Percentiles rank a stretch among this genome's conserved stretches.
Conservation (phyloP, 108 stramenopile genomes). For the Fragilaria crotonensis region DNA sequence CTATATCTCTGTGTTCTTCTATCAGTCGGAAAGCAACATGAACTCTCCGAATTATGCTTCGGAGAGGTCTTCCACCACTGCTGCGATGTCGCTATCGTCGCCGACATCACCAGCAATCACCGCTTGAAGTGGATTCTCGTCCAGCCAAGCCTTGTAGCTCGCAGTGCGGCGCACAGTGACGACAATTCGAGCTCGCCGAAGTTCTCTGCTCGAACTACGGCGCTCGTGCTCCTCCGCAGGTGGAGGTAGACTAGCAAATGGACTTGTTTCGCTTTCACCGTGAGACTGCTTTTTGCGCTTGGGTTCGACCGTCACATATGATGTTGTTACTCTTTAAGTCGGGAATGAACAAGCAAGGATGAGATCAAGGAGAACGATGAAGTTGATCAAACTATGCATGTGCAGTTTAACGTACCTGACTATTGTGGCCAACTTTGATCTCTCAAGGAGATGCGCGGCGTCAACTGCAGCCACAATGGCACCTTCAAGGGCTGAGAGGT, state of each 20-base stretch:
- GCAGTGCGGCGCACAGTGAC: constrained; percentile 68
- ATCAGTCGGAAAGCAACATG: too few species aligned
- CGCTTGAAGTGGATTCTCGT: constrained; percentile 64
- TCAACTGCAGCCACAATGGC: constrained; percentile 82
- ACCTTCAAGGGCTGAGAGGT: constrained; percentile 78
- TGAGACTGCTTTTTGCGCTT: constrained; percentile 41
- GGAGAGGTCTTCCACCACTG: too few species aligned
- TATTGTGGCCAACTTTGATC: constrained; percentile 73
- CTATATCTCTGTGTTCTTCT: too few species aligned
- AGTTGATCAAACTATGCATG: neutral
- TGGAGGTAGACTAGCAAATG: constrained; percentile 8
- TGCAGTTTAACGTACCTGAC: constrained; percentile 37
- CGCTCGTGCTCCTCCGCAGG: constrained; percentile 2
- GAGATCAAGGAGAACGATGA: constrained; percentile 1
- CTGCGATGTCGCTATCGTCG: too few species aligned
- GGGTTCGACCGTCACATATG: constrained; percentile 70
- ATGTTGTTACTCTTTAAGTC: constrained; percentile 53
- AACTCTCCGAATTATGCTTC: too few species aligned
- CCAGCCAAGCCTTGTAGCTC: constrained; percentile 70
- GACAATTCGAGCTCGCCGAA: constrained; percentile 70
- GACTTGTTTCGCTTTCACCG: neutral
- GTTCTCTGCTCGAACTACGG: too few species aligned
- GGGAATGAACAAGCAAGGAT: neutral
- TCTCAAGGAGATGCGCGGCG: constrained; percentile 76
- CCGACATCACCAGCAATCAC: constrained; percentile 35